Base-by-base conservation (phyloP, 2,329 filamentous ascomycete species). In the Pseudogymnoascus sp. region DNA sequence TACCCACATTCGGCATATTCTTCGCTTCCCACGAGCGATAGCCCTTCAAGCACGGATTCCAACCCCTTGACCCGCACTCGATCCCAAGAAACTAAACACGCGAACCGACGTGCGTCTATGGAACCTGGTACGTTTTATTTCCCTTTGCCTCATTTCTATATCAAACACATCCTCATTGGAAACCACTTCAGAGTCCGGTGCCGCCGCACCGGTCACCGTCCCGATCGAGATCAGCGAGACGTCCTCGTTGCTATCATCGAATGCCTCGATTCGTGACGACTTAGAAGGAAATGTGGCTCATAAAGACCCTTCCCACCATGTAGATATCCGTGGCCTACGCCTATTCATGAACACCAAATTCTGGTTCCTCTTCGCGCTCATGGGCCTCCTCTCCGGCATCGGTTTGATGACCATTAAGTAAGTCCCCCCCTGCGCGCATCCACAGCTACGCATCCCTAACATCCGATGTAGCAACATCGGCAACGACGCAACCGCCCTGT, bases 341-440 rank as follows among this genome's bases (percentile, higher is more conserved):
- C 81, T 99, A 72, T 77, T 96, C 33, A 79, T 79, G 62, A 85
- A 83, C 65, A 70, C 86, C 59, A 89, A 95, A 67, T 99, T 97
- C 75, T 97, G 92, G 92, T 89, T 95, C 71, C 77, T 96, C 28
- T 97, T 95, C 75, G 75, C 83, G 63, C 86, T 96, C 68, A 90
- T 99, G 83, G 92, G 88, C 40, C 83, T 97, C n/a, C 79, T 97
- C 66, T 91, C 92, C 4, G 94, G 94, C 61, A 89, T 97, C 69
- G 94, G 94, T 10, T 78, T 99, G 67, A 99, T 99, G 94, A 97
- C 93, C 0, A 99, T 99, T 77, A 99, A 99, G 92, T 96, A 81
- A 75, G 89, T 79, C 23, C 12, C 18, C 11, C 35, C 25, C 16
- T 28, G 31, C 18, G n/a, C 25, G 18, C 7, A 5, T 50, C 37